phyloP scores from a whole-genome alignment of 2,329 filamentous ascomycete species.

The Apiospora marii region DNA sequence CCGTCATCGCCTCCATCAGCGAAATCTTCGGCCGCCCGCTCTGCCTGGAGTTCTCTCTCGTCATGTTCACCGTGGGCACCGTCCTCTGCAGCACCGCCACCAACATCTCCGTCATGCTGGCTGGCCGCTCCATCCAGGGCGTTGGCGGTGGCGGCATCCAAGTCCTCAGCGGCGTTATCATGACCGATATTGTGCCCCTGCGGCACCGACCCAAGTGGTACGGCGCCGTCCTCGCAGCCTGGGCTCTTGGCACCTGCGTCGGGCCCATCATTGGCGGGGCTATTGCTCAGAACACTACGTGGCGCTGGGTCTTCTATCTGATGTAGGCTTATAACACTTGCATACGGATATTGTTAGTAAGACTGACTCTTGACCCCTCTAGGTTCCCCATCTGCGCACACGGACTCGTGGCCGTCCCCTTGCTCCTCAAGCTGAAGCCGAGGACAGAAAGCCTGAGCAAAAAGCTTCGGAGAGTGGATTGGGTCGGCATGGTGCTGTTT shows the following conservation, averaged over 20 bases:
- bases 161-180: conserved; percentile 49
- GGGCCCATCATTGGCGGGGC: conserved; percentile 50
- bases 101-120: conserved; percentile 44
- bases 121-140: conserved; percentile 49
- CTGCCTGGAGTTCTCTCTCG: conserved; percentile 43
- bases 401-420: conserved; percentile 48
- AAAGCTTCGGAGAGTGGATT: conserved; percentile 53
- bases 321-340: neutral
- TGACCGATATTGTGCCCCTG: conserved; percentile 52
- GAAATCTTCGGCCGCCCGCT: conserved; percentile 46
- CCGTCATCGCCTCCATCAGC: conserved; percentile 43
- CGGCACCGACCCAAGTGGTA: conserved; percentile 51
- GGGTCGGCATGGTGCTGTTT: conserved; percentile 54
- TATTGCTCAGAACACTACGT: conserved; percentile 46
- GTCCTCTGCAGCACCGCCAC: conserved; percentile 47
- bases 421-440: conserved; percentile 51
- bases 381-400: conserved; percentile 54
- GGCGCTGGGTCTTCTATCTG: conserved; percentile 54
- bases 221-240: conserved; percentile 46
- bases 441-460: conserved; percentile 40
- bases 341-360: neutral
- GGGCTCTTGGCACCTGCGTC: conserved; percentile 50
- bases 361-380: conserved; percentile 30
- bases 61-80: conserved; percentile 53
- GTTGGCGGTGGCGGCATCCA: conserved; percentile 52